These are phyloP conservation scores for Colletotrichum spaethianum DNA, from an alignment of 2,329 filamentous ascomycete species.

Conservation along the genomic window DNA sequence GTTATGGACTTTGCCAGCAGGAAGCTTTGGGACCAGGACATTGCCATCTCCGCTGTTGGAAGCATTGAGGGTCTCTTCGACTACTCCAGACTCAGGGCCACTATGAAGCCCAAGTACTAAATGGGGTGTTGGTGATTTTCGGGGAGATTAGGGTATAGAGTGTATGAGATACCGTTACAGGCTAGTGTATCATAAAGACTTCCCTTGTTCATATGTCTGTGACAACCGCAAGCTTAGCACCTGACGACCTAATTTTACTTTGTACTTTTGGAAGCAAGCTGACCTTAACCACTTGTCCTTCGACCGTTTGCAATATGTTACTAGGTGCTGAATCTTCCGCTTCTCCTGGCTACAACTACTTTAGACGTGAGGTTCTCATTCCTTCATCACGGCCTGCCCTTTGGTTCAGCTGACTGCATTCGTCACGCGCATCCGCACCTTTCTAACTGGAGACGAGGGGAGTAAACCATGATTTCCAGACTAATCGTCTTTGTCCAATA, in stretches of 20 bases:
- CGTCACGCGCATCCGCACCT: not conserved
- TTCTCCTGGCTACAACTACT: no score
- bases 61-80: constrained; percentile 89
- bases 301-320: not conserved
- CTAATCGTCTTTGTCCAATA: not conserved
- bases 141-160: constrained; percentile 65
- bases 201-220: constrained; percentile 44
- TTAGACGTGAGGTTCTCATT: not conserved
- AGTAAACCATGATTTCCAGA: not conserved
- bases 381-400: no score
- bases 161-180: constrained; percentile 69
- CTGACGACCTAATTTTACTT: constrained; percentile 40
- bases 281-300: no score
- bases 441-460: not conserved
- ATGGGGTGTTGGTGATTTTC: constrained; percentile 46
- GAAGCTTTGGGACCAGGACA: constrained; percentile 97
- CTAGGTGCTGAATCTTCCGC: no score
- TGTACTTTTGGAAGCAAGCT: constrained; percentile 5
- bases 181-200: constrained; percentile 68
- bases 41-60: constrained; percentile 93
- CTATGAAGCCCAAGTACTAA: constrained; percentile 87
- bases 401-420: no score
- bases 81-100: constrained; percentile 84
- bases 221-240: constrained; percentile 36
- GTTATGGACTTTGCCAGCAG: constrained; percentile 96